These are phyloP conservation scores for Metschnikowia dekortorum DNA, from an alignment of 805 yeast genomes.

Conservation along the genomic window DNA sequence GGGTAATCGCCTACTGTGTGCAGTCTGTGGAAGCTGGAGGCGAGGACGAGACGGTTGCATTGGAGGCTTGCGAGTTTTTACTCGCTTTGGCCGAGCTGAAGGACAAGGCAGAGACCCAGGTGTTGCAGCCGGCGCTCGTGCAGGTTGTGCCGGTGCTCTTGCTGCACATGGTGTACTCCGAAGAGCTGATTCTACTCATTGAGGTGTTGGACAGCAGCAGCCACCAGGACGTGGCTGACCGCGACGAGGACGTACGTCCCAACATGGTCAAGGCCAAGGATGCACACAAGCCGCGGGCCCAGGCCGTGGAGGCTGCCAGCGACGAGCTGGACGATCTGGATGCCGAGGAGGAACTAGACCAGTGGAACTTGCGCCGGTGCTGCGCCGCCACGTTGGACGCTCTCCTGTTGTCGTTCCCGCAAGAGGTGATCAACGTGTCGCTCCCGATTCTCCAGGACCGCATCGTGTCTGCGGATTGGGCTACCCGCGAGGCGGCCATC, in stretches of 20 bases:
- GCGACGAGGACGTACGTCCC: conserved; percentile 85
- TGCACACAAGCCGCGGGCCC: conserved; percentile 30
- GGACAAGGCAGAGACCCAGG: conserved; percentile 15
- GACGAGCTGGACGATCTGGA: conserved; percentile 61
- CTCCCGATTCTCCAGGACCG: conserved; percentile 74
- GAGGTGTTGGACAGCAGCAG: conserved; percentile 66
- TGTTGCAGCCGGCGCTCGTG: conserved; percentile 55
- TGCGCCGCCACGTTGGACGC: conserved; percentile 90
- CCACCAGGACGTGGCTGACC: conserved; percentile 73
- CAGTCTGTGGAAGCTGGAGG: conserved; percentile 55
- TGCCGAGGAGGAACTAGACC: conserved; percentile 60
- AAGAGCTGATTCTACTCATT: conserved; percentile 66
- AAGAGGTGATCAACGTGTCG: conserved; percentile 58
- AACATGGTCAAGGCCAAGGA: conserved; percentile 63
- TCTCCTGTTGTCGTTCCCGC: conserved; percentile 64
- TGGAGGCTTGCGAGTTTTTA: conserved; percentile 91
- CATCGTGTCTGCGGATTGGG: conserved; percentile 74
- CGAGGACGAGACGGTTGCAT: conserved; percentile 69
- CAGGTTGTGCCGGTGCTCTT: conserved; percentile 73
- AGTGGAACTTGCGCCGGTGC: conserved; percentile 92
- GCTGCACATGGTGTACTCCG: conserved; percentile 82
- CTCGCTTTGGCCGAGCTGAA: conserved; percentile 55
- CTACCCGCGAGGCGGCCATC: conserved; percentile 86
- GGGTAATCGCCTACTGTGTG: conserved; percentile 79
- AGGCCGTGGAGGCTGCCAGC: conserved; percentile 33